Evolutionary conservation across 2,329 filamentous ascomycete genomes (phyloP), one percentile per base, ranked within the genome.

Genomic region (Ascocoryne sarcoides): DNA sequence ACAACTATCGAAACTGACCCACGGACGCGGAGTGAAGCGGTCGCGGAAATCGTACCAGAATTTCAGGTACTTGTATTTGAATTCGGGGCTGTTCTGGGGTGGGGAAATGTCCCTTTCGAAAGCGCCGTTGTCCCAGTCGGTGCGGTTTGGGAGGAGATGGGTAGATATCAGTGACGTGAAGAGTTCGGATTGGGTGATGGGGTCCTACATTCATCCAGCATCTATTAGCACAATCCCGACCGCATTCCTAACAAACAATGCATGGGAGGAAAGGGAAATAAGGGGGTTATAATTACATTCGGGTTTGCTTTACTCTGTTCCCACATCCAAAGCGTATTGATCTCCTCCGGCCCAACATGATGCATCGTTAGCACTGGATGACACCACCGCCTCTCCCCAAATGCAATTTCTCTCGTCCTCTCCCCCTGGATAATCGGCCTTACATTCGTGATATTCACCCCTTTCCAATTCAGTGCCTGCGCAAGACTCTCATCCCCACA

Each of bases 401-500:
- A 75, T 4, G 69, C 67, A 21, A 75, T 52, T 8, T 67, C 70
- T 33, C 59, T 66, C 4, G 69, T 69, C 50, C 70, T 73, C 49
- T 76, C 72, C 39, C 71, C 70, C 47, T 74, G 74, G 53, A 75
- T 66, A 32, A 68, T 67, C 1, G 73, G 73, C 65, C 68, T 74
- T 60, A 62, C 60, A 41, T 72, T 59, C 16, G 60, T 2, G 45
- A 44, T 9, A 10, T 31, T 43, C 3, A 68, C 51, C 1, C 61
- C 61, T 5, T 66, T 67, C 34, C 75, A 65, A 38, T 68, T 62
- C 36, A 76, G 48, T 4, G 66, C 67, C 37, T 64, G 45, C 7
- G 65, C 63, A 30, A 75, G 62, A 34, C 75, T 62, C 34, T 64
- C 66, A 49, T 76, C 73, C 3, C 73, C 73, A 44, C 71, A 76